phyloP scores from a whole-genome alignment of 2,329 filamentous ascomycete species.

The Leptographium radiaticola region DNA sequence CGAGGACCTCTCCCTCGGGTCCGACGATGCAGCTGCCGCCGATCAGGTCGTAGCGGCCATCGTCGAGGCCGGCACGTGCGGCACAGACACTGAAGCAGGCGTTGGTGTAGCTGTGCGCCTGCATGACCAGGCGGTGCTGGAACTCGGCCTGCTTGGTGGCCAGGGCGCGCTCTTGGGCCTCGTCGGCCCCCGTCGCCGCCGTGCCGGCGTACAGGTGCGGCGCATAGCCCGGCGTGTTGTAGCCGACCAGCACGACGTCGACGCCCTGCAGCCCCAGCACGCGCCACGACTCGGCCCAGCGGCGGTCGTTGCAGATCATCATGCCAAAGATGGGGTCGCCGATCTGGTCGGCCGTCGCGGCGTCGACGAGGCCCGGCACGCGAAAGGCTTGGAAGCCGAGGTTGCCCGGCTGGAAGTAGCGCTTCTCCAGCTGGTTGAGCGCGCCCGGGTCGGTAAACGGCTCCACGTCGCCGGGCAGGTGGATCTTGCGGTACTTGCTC shows the following conservation, averaged over 20 bases:
- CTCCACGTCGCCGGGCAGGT: constrained; percentile 38
- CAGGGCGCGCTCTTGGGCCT: constrained; percentile 20
- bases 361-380: constrained; percentile 28
- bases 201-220: constrained; percentile 34
- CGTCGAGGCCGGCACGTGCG: constrained; percentile 34
- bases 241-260: constrained; percentile 30
- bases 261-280: constrained; percentile 35
- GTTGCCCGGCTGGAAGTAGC: constrained; percentile 39
- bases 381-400: constrained; percentile 41
- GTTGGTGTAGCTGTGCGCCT: constrained; percentile 38
- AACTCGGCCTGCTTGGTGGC: constrained; percentile 26
- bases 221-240: constrained; percentile 34
- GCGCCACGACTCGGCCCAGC: constrained; percentile 39
- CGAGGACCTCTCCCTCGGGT: constrained; percentile 32
- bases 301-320: constrained; percentile 41
- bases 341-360: constrained; percentile 11
- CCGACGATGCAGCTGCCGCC: constrained; percentile 28
- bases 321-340: constrained; percentile 40
- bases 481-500: constrained; percentile 41
- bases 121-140: constrained; percentile 36
- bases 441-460: constrained; percentile 33
- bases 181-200: constrained; percentile 23
- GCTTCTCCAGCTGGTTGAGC: constrained; percentile 39
- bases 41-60: constrained; percentile 30
- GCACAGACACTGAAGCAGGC: constrained; percentile 33